phyloP scores from a whole-genome alignment of 2,329 filamentous ascomycete genomes.

The Paraphaeosphaeria sporulosa region DNA sequence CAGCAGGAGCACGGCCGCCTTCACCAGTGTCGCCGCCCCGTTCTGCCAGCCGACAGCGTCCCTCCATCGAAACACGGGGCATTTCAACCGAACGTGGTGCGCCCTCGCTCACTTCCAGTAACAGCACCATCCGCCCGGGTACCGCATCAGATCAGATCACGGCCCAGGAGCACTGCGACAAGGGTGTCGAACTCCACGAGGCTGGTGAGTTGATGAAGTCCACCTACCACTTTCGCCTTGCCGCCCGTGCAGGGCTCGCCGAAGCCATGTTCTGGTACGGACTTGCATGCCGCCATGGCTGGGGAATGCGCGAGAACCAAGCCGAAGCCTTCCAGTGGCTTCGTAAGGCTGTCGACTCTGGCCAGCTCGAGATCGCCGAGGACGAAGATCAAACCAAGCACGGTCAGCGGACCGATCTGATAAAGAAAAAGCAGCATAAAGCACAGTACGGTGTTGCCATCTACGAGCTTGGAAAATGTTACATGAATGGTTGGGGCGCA shows the following conservation, averaged over 20 bases:
- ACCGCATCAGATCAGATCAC: constrained; percentile 68
- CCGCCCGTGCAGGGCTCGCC: constrained; percentile 83
- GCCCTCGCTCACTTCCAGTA: constrained; percentile 51
- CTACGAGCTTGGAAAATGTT: constrained; percentile 94
- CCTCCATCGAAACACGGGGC: constrained; percentile 25
- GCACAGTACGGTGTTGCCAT: constrained; percentile 95
- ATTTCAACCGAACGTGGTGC: constrained; percentile 34
- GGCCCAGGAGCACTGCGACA: constrained; percentile 86
- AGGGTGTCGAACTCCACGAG: constrained; percentile 90
- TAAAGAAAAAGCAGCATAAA: constrained; percentile 81
- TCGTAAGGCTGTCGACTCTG: constrained; percentile 85
- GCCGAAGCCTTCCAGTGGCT: constrained; percentile 91
- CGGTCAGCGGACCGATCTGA: constrained; percentile 68
- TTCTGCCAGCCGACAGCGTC: constrained; percentile 41
- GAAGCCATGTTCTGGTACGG: constrained; percentile 97
- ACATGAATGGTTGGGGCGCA: constrained; percentile 98
- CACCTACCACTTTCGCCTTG: constrained; percentile 92
- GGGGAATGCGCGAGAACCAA: constrained; percentile 95
- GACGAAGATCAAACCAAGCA: constrained; percentile 72
- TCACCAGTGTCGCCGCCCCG: constrained; percentile 50
- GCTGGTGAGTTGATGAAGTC: constrained; percentile 88
- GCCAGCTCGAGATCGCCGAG: constrained; percentile 81
- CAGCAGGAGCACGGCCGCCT: constrained; percentile 39
- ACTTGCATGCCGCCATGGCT: constrained; percentile 92
- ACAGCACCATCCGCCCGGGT: constrained; percentile 57